phyloP scores from a whole-genome alignment of 73 alveolate species.

The Effrenium voratum region DNA sequence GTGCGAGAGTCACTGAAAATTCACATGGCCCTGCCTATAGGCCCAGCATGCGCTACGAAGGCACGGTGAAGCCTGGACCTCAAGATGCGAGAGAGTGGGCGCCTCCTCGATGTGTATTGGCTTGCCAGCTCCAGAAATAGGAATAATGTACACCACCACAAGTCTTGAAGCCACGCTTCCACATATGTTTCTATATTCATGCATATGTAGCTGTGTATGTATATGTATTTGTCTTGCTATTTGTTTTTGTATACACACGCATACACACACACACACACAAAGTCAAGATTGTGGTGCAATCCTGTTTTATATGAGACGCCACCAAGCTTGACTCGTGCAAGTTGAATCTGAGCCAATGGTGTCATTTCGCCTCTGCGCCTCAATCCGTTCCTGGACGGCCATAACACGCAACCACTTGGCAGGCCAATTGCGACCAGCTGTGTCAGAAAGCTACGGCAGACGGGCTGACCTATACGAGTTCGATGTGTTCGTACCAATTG shows the following conservation, averaged over 20 bases:
- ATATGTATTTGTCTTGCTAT: background rate
- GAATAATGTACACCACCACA: background rate
- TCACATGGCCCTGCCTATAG: no score
- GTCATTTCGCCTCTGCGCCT: no score
- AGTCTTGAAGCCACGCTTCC: background rate
- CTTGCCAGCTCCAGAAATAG: background rate
- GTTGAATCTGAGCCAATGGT: background rate
- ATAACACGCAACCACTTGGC: background rate
- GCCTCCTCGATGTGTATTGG: background rate
- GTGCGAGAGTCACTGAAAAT: no score
- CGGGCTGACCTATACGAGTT: constrained; percentile 80
- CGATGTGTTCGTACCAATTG: constrained; percentile 64
- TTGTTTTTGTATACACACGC: background rate
- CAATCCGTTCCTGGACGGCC: background rate
- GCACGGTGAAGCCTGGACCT: constrained; percentile 31
- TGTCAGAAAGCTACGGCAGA: constrained; percentile 40
- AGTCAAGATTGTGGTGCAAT: no score
- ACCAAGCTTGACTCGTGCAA: background rate
- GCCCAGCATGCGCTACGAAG: constrained; percentile 47
- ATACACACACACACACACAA: background rate
- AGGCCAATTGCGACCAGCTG: background rate
- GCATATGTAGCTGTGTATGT: background rate
- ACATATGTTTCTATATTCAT: background rate
- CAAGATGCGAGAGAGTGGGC: constrained; percentile 26
- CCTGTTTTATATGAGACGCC: no score